A percentile compares a stretch with the other conserved stretches of the same genome.
These are phyloP conservation scores for Ceratocystis papillata DNA, from an alignment of 2,329 filamentous ascomycete species.

Conservation along the genomic window DNA sequence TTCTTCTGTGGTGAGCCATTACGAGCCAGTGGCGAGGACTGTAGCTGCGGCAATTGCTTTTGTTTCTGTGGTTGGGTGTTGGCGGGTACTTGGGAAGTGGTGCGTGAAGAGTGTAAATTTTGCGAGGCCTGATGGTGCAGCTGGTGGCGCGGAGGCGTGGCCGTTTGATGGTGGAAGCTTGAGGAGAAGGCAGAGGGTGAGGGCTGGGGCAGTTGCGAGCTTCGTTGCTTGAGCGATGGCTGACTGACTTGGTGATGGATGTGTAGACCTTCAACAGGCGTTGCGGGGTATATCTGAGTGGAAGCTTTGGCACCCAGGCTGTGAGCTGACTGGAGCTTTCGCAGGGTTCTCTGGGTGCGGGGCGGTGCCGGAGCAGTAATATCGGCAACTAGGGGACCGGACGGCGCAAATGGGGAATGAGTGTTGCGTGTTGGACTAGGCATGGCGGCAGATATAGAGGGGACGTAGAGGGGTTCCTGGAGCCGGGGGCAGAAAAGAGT, in stretches of 20 bases:
- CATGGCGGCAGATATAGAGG: slow-evolving; percentile 10
- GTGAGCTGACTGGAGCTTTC: slow-evolving; percentile 68
- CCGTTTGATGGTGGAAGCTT: slow-evolving; percentile 9
- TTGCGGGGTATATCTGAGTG: slow-evolving; percentile 36
- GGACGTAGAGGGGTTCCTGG: neutral
- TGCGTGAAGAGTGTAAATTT: neutral
- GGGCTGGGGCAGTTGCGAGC: slow-evolving; percentile 23
- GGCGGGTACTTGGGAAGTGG: slow-evolving; percentile 1
- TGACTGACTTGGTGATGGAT: slow-evolving; percentile 33
- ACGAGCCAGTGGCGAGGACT: slow-evolving; percentile 27
- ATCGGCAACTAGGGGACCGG: slow-evolving; percentile 30
- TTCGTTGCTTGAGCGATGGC: slow-evolving; percentile 25
- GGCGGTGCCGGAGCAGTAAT: slow-evolving; percentile 50
- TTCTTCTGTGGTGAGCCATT: slow-evolving; percentile 31
- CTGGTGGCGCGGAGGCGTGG: slow-evolving; percentile 16
- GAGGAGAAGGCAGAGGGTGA: slow-evolving; percentile 19
- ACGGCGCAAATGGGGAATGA: slow-evolving; percentile 3
- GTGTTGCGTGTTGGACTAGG: slow-evolving; percentile 15
- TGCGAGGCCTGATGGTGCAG: slow-evolving; percentile 22
- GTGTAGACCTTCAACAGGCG: slow-evolving; percentile 35
- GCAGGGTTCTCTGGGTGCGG: slow-evolving; percentile 54
- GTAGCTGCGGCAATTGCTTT: slow-evolving; percentile 11
- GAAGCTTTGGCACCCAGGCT: slow-evolving; percentile 48
- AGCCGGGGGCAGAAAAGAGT: neutral
- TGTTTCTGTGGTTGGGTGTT: neutral